Base-by-base conservation (phyloP, 305 asterid species). In the Fraxinus baroniana region DNA sequence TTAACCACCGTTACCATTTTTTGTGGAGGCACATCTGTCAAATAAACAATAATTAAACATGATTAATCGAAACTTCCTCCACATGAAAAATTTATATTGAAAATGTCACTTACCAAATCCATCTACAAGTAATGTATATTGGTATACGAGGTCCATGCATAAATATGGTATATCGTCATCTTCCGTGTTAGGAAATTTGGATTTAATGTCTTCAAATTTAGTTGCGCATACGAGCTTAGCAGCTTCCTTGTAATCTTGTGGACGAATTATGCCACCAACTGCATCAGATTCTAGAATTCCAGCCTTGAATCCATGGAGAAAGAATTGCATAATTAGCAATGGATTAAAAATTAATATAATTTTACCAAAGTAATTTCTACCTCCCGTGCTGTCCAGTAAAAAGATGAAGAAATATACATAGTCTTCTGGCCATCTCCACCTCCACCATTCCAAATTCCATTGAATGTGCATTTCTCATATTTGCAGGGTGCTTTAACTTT, bases 361-460 rank as follows among this genome's bases (percentile, higher is more conserved):
- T 7, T 49, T 49, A 4, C 60, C 60, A 49, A 2, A 49, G 60
- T 49, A 49, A 49, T 12, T 49, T 49, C 7, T 86, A 91, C 94
- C 91, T 86, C 88, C 7, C 78, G 83, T 44, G 94, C 94, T 76
- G 93, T 87, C 85, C 88, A 91, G 77, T 87, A 88, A 84, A 91
- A 91, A 77, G 87, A 89, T 3, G 94, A 87, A 18, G 94, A 91
- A 9, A 89, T 87, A 46, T 85, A 91, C 32, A 89, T 74, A 85
- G 81, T 87, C 79, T 86, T 84, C 74, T 84, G 92, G 39, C 94
- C 94, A 79, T 80, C 88, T 22, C 94, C 94, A 2, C 93, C 91
- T 32, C 94, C 94, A 70, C 94, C 94, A 18, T 86, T 91, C 94
- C 94, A 91, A 79, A 86, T 82, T 32, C 94, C 93, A 64, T 91